Evolutionary conservation across 371 early-diverging fungal species (phyloP).

Genomic region (Synchytrium microbalum): DNA sequence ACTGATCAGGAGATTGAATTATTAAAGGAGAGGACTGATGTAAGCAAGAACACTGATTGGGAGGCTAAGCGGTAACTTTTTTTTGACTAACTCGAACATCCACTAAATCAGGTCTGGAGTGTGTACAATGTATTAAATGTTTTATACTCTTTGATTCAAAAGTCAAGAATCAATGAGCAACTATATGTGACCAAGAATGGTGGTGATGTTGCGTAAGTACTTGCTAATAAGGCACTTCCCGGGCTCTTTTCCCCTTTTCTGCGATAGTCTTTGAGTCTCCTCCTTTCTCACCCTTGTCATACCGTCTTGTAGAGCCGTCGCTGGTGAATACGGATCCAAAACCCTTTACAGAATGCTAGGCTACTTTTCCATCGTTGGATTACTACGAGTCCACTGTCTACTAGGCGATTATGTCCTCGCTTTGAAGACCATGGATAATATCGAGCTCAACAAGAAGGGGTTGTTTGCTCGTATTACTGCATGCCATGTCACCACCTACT

Average conservation of each 20-base stretch:
- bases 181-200: slow-evolving; percentile 79
- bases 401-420: slow-evolving; percentile 91
- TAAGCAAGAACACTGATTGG: slow-evolving; percentile 12
- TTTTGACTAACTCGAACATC: slow-evolving; percentile 1
- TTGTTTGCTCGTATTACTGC: slow-evolving; percentile 89
- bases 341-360: slow-evolving; percentile 90
- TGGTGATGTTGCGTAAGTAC: slow-evolving; percentile 64
- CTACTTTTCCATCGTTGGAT: slow-evolving; percentile 90
- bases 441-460: slow-evolving; percentile 85
- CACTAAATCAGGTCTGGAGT: slow-evolving; percentile 65
- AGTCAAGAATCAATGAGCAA: slow-evolving; percentile 88
- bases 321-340: slow-evolving; percentile 32
- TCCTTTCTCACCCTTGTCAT: slow-evolving; percentile 6
- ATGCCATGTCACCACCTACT: slow-evolving; percentile 92
- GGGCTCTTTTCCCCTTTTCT: neutral
- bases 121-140: slow-evolving; percentile 91
- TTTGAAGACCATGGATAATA: slow-evolving; percentile 89
- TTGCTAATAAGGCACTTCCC: neutral
- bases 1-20: slow-evolving; percentile 70
- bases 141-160: slow-evolving; percentile 86
- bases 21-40: slow-evolving; percentile 68
- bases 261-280: neutral
- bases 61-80: too few species aligned
- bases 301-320: slow-evolving; percentile 29
- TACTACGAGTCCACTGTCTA: slow-evolving; percentile 88